Base-by-base conservation (phyloP, 257 asterid species). In the Scutellaria minor region DNA sequence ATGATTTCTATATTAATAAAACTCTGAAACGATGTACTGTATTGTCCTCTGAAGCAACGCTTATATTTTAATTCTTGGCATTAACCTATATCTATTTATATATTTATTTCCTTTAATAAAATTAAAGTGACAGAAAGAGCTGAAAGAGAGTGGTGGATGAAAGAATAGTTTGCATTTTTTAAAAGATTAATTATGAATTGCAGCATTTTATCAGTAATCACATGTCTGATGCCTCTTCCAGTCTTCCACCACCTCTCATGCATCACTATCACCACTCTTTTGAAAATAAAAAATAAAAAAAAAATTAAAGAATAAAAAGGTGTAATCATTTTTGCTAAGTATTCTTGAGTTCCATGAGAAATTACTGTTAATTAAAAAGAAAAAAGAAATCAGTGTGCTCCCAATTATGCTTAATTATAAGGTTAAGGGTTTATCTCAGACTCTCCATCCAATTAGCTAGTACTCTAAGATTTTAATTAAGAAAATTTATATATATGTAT, bases 171-270 rank as follows among this genome's bases (percentile, higher is more conserved):
- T 54, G 67, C 18, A 63, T 40, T 37, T 56, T 14, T 46, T 46
- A 45, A 27, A 50, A 53, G 8, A 70, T 75, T 75, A 56, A 75
- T 71, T 84, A 41, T 56, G 69, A 51, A 54, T 15, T 58, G 75
- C 78, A 45, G 70, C 75, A 78, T 54, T 66, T 74, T 68, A 72
- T 72, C 87, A 82, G 88, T 73, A 61, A 73, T 82, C 94, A 88
- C 90, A 80, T 88, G 93, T 75, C 14, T 52, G 64, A 63, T 62
- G 10, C 70, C 78, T 66, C 75, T 47, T 53, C 47, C 47, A 42
- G 9, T 20, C 42, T 48, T 65, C 70, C 48, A 44, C 37, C 39
- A 64, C 71, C 68, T 47, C 75, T 73, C 63, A 41, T 74, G 80
- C 73, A 65, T 61, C 35, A 24, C 27, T 24, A 48, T 15, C 20